Evolutionary conservation across 805 yeast genomes (phyloP).

Genomic region (Wickerhamiella kazuoi): DNA sequence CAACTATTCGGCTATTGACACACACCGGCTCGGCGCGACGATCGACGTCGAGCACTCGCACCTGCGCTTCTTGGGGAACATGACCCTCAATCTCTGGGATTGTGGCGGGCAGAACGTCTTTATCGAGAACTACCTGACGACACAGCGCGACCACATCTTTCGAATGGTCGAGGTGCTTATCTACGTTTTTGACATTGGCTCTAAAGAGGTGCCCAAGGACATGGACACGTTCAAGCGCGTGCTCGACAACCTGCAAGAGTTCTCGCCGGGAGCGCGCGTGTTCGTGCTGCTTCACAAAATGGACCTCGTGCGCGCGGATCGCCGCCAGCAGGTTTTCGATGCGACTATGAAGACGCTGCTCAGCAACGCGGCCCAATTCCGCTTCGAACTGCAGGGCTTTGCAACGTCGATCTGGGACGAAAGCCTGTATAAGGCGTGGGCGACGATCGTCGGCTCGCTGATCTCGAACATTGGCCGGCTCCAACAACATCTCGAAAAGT

Average conservation of each 20-base stretch:
- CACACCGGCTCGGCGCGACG: conserved; percentile 88
- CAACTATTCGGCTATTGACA: conserved; percentile 91
- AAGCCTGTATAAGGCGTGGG: conserved; percentile 91
- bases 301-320: conserved; percentile 82
- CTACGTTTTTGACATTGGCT: conserved; percentile 91
- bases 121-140: conserved; percentile 82
- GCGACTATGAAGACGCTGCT: conserved; percentile 72
- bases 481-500: conserved; percentile 54
- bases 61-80: conserved; percentile 76
- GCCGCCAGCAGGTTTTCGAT: conserved; percentile 64
- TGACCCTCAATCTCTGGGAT: conserved; percentile 93
- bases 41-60: conserved; percentile 98
- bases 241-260: conserved; percentile 60
- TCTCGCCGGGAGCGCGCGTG: conserved; percentile 78
- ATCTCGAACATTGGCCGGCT: conserved; percentile 79
- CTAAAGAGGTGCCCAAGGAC: conserved; percentile 80
- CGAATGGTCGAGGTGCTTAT: conserved; percentile 90
- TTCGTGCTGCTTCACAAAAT: conserved; percentile 86
- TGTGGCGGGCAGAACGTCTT: conserved; percentile 91
- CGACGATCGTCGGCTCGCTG: conserved; percentile 81
- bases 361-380: conserved; percentile 51
- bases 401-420: conserved; percentile 98
- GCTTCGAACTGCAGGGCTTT: conserved; percentile 61
- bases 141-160: conserved; percentile 81
- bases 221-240: conserved; percentile 80